Percentiles rank a stretch among this genome's conserved stretches.
phyloP scores from a whole-genome alignment of 805 yeast species.

The Metschnikowia orientalis region DNA sequence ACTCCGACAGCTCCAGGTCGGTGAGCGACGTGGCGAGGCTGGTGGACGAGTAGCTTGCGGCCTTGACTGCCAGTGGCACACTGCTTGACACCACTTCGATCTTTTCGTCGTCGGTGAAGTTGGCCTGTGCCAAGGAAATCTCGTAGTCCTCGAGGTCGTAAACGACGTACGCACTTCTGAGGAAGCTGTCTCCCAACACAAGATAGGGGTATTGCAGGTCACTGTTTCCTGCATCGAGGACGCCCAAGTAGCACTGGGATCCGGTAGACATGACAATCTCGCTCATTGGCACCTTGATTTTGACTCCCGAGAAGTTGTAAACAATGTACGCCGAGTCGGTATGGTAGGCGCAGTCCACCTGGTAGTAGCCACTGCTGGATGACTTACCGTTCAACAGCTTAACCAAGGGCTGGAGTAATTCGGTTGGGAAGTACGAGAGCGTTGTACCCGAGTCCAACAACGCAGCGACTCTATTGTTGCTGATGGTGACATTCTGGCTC shows the following conservation, averaged over 20 bases:
- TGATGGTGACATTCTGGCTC: conserved; percentile 9
- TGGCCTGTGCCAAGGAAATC: conserved; percentile 50
- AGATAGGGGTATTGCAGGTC: conserved; percentile 50
- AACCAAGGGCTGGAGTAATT: conserved; percentile 20
- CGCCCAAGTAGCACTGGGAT: conserved; percentile 25
- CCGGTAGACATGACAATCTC: conserved; percentile 23
- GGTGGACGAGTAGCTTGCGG: conserved; percentile 44
- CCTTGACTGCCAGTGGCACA: conserved; percentile 51
- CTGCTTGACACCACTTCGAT: conserved; percentile 42
- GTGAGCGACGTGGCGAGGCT: conserved; percentile 6
- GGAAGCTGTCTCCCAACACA: conserved; percentile 62
- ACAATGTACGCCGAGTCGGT: conserved; percentile 7
- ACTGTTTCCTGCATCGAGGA: conserved; percentile 19
- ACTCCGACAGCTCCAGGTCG: conserved; percentile 2
- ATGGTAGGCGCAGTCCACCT: conserved; percentile 13
- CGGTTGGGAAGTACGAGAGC: conserved; percentile 43
- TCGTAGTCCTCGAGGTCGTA: conserved; percentile 56
- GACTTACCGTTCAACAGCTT: conserved; percentile 3
- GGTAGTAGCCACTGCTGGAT: conserved; percentile 7
- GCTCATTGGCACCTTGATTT: conserved; percentile 46
- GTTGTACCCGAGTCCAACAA: conserved; percentile 54
- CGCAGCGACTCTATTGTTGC: conserved; percentile 11
- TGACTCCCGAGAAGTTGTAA: conserved; percentile 57
- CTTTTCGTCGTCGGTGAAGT: conserved; percentile 27
- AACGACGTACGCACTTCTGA: conserved; percentile 61